Percentiles rank a stretch among this genome's conserved stretches.
Conservation (phyloP, 345 rosid species). For the Eucalyptus regnans region DNA sequence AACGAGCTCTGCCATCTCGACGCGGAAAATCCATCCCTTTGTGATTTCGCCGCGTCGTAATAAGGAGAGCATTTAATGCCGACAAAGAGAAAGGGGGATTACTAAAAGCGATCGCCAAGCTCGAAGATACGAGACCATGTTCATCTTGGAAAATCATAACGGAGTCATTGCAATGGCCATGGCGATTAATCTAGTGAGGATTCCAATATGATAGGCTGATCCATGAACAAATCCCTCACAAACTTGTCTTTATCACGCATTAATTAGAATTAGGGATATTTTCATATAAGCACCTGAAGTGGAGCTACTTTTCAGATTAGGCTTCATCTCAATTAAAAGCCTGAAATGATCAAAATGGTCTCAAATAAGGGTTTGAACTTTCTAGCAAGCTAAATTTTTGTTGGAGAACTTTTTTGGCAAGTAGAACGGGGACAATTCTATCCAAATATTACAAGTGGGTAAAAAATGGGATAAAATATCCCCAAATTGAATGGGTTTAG, state of each 20-base stretch:
- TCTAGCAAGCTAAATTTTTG: too few species aligned
- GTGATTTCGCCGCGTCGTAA: background rate
- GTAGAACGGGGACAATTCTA: too few species aligned
- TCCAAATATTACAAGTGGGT: too few species aligned
- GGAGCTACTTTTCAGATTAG: too few species aligned
- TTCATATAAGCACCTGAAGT: too few species aligned
- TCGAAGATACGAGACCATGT: background rate
- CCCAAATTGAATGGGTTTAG: too few species aligned
- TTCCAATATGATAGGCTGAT: background rate
- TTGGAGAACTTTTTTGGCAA: rapidly evolving
- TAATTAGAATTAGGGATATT: too few species aligned
- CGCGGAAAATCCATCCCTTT: background rate
- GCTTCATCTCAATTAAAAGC: too few species aligned
- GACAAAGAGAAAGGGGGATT: background rate
- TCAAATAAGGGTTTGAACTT: too few species aligned
- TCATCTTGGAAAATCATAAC: background rate
- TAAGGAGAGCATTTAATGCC: background rate
- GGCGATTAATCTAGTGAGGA: background rate
- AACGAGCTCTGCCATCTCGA: background rate
- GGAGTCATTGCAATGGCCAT: background rate
- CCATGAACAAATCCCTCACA: background rate
- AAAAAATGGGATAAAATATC: too few species aligned
- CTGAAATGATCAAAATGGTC: too few species aligned
- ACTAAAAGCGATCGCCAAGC: background rate
- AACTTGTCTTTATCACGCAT: too few species aligned